These are phyloP conservation scores for Vigna reflexopilosa DNA, from an alignment of 306 rosid species.

Conservation along the genomic window DNA sequence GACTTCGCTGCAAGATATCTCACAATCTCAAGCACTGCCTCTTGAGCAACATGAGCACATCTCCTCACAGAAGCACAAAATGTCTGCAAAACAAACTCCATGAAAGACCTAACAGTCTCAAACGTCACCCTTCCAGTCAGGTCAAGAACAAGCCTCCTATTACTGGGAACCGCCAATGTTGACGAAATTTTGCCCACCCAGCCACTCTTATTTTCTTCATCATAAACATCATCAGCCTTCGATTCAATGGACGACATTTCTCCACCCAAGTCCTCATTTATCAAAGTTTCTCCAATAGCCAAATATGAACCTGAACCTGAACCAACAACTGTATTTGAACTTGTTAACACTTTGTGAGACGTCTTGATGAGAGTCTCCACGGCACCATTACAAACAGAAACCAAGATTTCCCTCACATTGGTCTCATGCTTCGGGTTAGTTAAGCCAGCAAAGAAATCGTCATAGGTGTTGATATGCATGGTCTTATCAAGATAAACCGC, in stretches of 20 bases:
- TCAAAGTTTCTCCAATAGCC: conserved; percentile 37
- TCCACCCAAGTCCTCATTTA: conserved; percentile 33
- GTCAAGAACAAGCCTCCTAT: conserved; percentile 66
- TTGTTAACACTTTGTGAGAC: conserved; percentile 74
- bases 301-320: conserved; percentile 38
- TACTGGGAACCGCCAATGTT: conserved; percentile 69
- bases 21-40: conserved; percentile 62
- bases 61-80: conserved; percentile 55
- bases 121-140: conserved; percentile 71
- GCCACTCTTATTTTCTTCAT: conserved; percentile 45
- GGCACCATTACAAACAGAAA: conserved; percentile 70
- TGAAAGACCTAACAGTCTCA: conserved; percentile 74
- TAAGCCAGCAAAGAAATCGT: conserved; percentile 75
- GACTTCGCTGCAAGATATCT: conserved; percentile 65
- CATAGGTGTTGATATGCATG: conserved; percentile 74
- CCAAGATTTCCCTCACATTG: conserved; percentile 67
- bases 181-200: conserved; percentile 64
- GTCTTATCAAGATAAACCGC: conserved; percentile 89
- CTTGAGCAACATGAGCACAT: conserved; percentile 53
- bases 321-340: conserved; percentile 42
- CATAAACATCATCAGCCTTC: conserved; percentile 12
- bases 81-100: conserved; percentile 66
- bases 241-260: conserved; percentile 32
- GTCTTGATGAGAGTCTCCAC: conserved; percentile 75
- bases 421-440: conserved; percentile 75